Evolutionary conservation across 768 basidiomycete genomes (phyloP), one percentile per base, ranked within the genome.

Genomic region (Rhodosporidiobolus sp.): DNA sequence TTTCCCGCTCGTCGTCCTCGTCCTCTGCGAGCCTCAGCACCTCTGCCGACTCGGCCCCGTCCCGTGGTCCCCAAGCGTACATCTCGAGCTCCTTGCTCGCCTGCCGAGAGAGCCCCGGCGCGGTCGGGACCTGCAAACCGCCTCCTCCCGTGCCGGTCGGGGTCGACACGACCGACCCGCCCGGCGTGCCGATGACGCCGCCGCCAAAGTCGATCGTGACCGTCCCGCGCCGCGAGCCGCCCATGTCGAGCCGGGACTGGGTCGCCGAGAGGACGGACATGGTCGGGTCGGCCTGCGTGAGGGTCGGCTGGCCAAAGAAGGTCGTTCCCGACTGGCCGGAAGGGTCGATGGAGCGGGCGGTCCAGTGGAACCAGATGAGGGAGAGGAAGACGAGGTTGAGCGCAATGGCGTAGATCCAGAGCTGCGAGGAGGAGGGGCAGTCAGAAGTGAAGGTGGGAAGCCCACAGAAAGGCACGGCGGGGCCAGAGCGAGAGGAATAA

Each of bases 351-450:
- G 30, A 26, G 35, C 61, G 61, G 1, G 34, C 24, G 32, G 19
- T 26, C 61, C 61, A 63, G 50, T 52, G 49, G 61, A 63, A 52
- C 32, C 35, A 63, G 12, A 63, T 19, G 8, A 63, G 49, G 12
- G 49, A 34, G n/a, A 63, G 7, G 34, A 63, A 11, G 34, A 63
- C 50, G 30, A 52, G 50, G 34, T 52, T 35, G 24, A 63, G 48
- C 30, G 49, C 32, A 12, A 52, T 14, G 32, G 9, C 22, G 61
- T 63, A 63, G 49, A 63, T 28, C 61, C 61, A 63, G 34, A 43
- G 28, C 30, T 1, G 34, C 17, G 1, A 32, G 8, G 10, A 32
- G 26, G 24, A 63, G 34, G 8, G 11, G n/a, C n/a, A n/a, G n/a
- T n/a, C n/a, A n/a, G n/a, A n/a, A n/a, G n/a, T n/a, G n/a, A n/a